A percentile compares a stretch with the other conserved stretches of the same genome.
Evolutionary conservation across 1,284 basidiomycete species (phyloP).

Genomic region (Sanguinoderma infundibulare): DNA sequence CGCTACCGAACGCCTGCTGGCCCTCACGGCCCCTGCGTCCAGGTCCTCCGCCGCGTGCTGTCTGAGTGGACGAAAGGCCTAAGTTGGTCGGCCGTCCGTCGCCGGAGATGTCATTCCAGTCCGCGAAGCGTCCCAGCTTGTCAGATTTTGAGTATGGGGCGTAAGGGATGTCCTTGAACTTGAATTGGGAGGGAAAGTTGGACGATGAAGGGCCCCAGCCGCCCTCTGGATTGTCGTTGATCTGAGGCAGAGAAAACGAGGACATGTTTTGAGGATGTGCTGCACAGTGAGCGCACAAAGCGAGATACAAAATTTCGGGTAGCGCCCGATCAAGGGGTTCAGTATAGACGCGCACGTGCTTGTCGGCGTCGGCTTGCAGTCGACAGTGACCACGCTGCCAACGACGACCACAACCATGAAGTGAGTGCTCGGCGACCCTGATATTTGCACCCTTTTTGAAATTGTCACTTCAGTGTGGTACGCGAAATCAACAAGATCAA

Average conservation of each 20-base stretch:
- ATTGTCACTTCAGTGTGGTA: conserved; percentile 66
- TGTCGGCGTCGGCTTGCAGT: conserved; percentile 2
- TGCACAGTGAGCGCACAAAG: conserved; percentile 1
- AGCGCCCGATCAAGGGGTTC: conserved; percentile 7
- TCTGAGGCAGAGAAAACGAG: conserved; percentile 77
- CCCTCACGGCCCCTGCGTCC: conserved; percentile 66
- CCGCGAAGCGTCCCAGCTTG: conserved; percentile 96
- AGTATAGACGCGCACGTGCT: conserved; percentile 25
- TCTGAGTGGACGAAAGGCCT: conserved; percentile 54
- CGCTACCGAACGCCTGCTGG: conserved; percentile 77
- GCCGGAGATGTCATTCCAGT: conserved; percentile 87
- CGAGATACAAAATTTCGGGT: conserved; percentile 31
- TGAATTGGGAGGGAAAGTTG: conserved; percentile 78
- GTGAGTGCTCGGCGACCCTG: conserved; percentile 45
- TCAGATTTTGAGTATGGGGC: conserved; percentile 98
- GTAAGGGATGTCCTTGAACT: conserved; percentile 93
- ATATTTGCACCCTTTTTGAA: background rate
- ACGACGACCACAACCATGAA: conserved; percentile 55
- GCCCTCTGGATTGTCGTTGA: conserved; percentile 82
- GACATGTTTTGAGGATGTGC: conserved; percentile 47
- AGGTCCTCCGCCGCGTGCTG: conserved; percentile 49
- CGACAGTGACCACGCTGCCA: background rate
- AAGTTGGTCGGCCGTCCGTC: conserved; percentile 65
- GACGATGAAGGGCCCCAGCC: conserved; percentile 83
- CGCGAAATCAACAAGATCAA: conserved; percentile 95